Evolutionary conservation across 352 stramenopile genomes (phyloP), one percentile per base, ranked within the genome.

Genomic region (Ophiocytium majus): DNA sequence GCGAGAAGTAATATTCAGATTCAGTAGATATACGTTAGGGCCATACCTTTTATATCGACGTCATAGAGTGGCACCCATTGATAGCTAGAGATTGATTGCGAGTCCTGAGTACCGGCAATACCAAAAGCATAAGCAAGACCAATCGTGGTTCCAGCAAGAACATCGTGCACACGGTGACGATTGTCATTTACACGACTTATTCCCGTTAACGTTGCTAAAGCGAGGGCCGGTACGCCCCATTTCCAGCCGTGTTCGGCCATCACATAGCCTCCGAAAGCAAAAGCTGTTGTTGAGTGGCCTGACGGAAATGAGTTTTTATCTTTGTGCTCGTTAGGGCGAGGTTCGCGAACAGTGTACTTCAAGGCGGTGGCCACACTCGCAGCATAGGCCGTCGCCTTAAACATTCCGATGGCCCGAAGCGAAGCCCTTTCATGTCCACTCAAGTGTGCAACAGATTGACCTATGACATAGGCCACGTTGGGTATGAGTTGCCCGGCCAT

Each of bases 341-440:
- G 57, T 71, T 71, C 57, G 23, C 57, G 57, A 28, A 28, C 57
- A 28, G 57, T 71, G 57, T 71, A 71, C 28, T 71, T 71, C 57
- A 71, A 28, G 57, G 28, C 57, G 19, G 57, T 71, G 57, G 57
- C 28, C 19, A 71, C 57, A 23, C 19, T 23, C 28, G 57, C 28
- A 23, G 57, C 23, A 71, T 71, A 71, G 57, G 57, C 57, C 57
- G 57, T 71, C 57, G 57, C 57, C 57, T 71, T 71, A 28, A 71
- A 71, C 57, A 71, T 71, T 23, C 57, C 57, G 57, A 71, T 71
- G 19, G 57, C 57, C 57, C 57, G 57, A 23, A 23, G 57, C 23
- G 23, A n/a, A n/a, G n/a, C n/a, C n/a, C n/a, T n/a, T n/a, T n/a
- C n/a, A n/a, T n/a, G n/a, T n/a, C n/a, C n/a, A n/a, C n/a, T n/a